Evolutionary conservation across 345 rosid genomes (phyloP).

Genomic region (Eucalyptus sp.): DNA sequence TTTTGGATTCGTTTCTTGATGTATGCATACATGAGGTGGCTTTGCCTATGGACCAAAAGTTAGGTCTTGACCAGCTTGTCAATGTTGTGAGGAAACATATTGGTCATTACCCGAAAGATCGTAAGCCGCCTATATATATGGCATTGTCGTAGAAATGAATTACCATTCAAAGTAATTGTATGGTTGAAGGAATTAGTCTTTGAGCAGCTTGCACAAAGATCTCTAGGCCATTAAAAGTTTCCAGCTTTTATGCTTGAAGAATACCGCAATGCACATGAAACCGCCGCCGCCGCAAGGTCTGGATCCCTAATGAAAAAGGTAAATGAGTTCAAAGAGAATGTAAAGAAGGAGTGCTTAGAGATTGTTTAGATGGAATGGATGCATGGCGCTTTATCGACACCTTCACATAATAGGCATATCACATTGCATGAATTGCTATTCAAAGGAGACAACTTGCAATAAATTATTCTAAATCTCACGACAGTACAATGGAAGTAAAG

Average conservation of each 20-base stretch:
- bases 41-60: slow-evolving; percentile 55
- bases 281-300: slow-evolving; percentile 73
- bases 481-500: slow-evolving; percentile 57
- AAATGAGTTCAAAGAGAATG: slow-evolving; percentile 58
- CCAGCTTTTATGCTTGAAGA: slow-evolving; percentile 72
- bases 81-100: slow-evolving; percentile 51
- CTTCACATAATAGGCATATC: no score
- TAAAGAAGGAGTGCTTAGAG: slow-evolving; percentile 54
- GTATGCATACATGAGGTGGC: slow-evolving; percentile 69
- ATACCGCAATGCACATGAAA: slow-evolving; percentile 74
- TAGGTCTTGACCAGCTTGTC: slow-evolving; percentile 82
- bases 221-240: slow-evolving; percentile 37
- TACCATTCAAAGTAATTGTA: slow-evolving; percentile 34
- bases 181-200: slow-evolving; percentile 24
- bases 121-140: slow-evolving; percentile 43
- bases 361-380: slow-evolving; percentile 90
- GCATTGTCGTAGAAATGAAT: slow-evolving; percentile 54
- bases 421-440: slow-evolving; percentile 42
- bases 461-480: slow-evolving; percentile 48
- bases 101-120: slow-evolving; percentile 44
- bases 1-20: slow-evolving; percentile 75
- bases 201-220: slow-evolving; percentile 34
- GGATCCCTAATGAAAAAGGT: slow-evolving; percentile 55
- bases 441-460: slow-evolving; percentile 36
- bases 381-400: slow-evolving; percentile 44